Conservation (phyloP, 2,329 filamentous ascomycete species). For the Fusarium sterilihyphosum region DNA sequence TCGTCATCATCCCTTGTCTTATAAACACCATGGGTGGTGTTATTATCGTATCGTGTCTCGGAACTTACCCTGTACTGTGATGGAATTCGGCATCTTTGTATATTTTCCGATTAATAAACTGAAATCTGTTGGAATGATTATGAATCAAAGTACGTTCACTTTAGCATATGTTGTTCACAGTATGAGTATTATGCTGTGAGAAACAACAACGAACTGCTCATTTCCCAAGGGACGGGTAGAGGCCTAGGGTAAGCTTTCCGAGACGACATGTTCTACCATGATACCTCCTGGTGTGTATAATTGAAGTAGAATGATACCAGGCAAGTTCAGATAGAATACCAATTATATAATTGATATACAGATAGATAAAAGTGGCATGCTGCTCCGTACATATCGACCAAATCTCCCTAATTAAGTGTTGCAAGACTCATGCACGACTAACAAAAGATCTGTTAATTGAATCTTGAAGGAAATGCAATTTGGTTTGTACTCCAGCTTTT, state of each 20-base stretch:
- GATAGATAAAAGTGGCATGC: background rate
- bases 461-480: background rate
- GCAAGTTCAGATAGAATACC: fast-evolving
- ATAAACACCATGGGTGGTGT: background rate
- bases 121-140: background rate
- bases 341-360: fast-evolving
- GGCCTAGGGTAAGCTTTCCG: background rate
- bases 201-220: background rate
- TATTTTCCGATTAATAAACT: background rate
- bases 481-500: background rate
- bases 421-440: background rate
- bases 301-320: background rate
- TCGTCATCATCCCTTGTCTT: background rate
- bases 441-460: no score
- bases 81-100: background rate
- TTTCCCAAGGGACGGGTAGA: background rate
- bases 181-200: background rate
- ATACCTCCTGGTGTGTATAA: no score
- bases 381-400: background rate
- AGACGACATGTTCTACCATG: no score
- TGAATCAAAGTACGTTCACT: background rate
- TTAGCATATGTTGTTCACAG: background rate
- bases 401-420: background rate
- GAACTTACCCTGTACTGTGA: background rate
- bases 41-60: background rate